These are phyloP conservation scores for Pyricularia grisea DNA, from an alignment of 2,329 filamentous ascomycete species.

Conservation along the genomic window DNA sequence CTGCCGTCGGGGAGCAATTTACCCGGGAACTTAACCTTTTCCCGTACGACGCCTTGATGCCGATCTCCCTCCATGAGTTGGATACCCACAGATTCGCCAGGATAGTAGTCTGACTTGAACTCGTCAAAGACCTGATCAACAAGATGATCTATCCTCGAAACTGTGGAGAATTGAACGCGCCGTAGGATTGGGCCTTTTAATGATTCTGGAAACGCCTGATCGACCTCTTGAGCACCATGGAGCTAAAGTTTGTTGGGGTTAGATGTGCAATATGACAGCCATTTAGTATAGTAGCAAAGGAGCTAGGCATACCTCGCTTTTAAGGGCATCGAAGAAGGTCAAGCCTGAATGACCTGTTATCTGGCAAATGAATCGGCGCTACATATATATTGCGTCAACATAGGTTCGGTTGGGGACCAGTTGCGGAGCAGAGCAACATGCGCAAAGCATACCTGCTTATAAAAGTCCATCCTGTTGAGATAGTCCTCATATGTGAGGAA, in stretches of 20 bases:
- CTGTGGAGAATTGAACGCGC: constrained; percentile 82
- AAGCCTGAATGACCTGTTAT: constrained; percentile 89
- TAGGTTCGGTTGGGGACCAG: not conserved
- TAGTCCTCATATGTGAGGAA: constrained; percentile 87
- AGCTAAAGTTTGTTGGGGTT: constrained; percentile 34
- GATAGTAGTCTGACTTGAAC: constrained; percentile 86
- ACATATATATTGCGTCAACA: constrained; percentile 2
- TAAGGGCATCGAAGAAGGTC: constrained; percentile 84
- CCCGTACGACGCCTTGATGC: constrained; percentile 65
- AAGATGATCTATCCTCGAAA: constrained; percentile 78
- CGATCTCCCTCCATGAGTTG: constrained; percentile 59
- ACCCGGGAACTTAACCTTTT: constrained; percentile 70
- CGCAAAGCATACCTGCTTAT: constrained; percentile 62
- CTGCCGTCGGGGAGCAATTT: constrained; percentile 58
- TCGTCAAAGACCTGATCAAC: constrained; percentile 62
- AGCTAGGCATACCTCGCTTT: constrained; percentile 66
- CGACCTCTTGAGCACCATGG: constrained; percentile 77
- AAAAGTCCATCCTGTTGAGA: constrained; percentile 84
- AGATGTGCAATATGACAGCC: not conserved
- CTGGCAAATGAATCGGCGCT: constrained; percentile 89
- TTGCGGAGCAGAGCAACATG: not conserved
- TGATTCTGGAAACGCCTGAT: constrained; percentile 83
- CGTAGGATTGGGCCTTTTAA: constrained; percentile 85
- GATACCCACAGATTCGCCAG: constrained; percentile 74
- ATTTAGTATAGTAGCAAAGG: not conserved